Evolutionary conservation across 352 stramenopile genomes (phyloP), one percentile per base, ranked within the genome.

Genomic region (Pythium plurisporium): DNA sequence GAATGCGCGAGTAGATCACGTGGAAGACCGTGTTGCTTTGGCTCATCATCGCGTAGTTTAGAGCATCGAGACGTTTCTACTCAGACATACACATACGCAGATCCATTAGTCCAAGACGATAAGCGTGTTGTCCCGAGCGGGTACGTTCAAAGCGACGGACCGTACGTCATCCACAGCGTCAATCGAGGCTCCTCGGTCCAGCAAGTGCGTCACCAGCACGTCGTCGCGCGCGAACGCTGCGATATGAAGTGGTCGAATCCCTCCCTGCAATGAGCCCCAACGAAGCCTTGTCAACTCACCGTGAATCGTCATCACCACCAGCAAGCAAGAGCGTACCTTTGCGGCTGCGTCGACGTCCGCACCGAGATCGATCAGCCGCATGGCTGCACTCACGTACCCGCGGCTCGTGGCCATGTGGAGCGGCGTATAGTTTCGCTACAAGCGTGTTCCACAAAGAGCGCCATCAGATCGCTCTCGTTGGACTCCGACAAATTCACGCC

Each of bases 41-140:
- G 45, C 44, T 55, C 55, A 54, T 62, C 55, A 62, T 62, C 15
- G 55, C 55, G 46, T 62, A 62, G 36, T 62, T 62, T 34, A 62
- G 55, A 11, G 55, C 55, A 29, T 62, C 55, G 1, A 62, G 34
- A 14, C 44, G 55, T 62, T 55, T 55, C 55, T 62, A 53, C 14
- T 40, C 22, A 14, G 29, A 20, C 15, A 36, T 30, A n/a, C 2
- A 31, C 22, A 3, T 26, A 19, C 15, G 37, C 22, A 51, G 3
- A 33, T 3, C 8, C 19, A 17, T 25, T n/a, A 44, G 6, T 23
- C 10, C 17, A 52, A 44, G 46, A 46, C 19, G 2, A 11, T 6
- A 41, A n/a, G n/a, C n/a, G n/a, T n/a, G n/a, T n/a, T n/a, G n/a
- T n/a, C n/a, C 20, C 14, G 34, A 41, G 38, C 3, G n/a, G 38